Base-by-base conservation (phyloP, 2,329 filamentous ascomycete species). In the Monosporascus sp. region DNA sequence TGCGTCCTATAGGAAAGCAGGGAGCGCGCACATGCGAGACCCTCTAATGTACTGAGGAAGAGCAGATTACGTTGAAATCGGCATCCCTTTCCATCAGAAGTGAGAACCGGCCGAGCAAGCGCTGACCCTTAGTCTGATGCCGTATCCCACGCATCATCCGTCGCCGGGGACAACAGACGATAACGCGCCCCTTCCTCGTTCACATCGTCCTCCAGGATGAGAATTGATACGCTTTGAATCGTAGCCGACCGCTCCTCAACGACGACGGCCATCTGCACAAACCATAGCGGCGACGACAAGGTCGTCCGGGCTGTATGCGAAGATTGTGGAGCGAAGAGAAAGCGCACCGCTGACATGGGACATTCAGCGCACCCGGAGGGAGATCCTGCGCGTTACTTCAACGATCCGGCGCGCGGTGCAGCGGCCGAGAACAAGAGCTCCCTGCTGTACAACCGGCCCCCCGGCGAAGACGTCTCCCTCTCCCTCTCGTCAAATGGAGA, bases 231-330 rank as follows among this genome's bases (percentile, higher is more conserved):
- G 17, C 56, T 54, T 3, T 58, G 51, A 24, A 60, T 20, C 18
- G 14, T 43, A 20, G 24, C 63, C 15, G 59, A 60, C 22, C 61
- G 56, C 28, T 54, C 62, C 28, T 54, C 61, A 3, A 59, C 55
- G 51, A 63, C 17, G n/a, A 8, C 58, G 4, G 60, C 59, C 11
- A 61, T 63, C 50, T 58, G 59, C 28, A 58, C 55, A 35, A 61
- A 58, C 3, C 58, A 52, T 51, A 60, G 58, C 18, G 58, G 60
- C n/a, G 61, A 59, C 22, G 60, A 64, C 37, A 63, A 59, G 22
- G 58, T 67, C 3, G 64, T 67, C 22, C 68, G 66, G 65, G 59
- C 67, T n/a, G 63, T 67, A 11, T 69, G 66, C 49, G 63, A 68
- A 48, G 64, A 68, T 47, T 69, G 66, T 51, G 64, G 64, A 18